Base-by-base conservation (phyloP, 23 red algal genomes). In the Rhodosorus marinus region DNA sequence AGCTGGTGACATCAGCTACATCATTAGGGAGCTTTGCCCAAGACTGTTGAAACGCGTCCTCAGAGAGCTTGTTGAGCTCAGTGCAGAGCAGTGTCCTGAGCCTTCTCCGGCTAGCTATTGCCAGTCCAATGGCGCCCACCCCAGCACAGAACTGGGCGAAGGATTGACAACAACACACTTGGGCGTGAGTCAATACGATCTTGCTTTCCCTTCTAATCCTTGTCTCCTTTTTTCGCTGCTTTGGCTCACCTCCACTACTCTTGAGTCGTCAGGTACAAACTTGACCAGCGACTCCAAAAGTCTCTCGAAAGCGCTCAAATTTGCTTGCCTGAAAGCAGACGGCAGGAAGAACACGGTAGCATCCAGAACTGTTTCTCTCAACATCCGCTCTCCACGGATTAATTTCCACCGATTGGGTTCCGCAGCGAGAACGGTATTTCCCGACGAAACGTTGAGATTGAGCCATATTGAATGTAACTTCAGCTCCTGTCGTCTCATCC, bases 71-170 rank as follows among this genome's bases (percentile, higher is more conserved):
- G 27, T 79, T 69, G 0, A 92, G 63, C 30, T 92, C 82, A 8
- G 71, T 74, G 31, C 58, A 46, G 50, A 43, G 26, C 20, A 92
- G 65, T 31, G 31, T 25, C 6, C 26, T 0, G 21, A 84, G 30
- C 30, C 26, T 20, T 6, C 66, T 55, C 11, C 60, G 35, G 32
- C 55, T 29, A 20, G 80, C 31, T 43, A 69, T 67, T 4, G 51
- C 49, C 7, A 72, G 65, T 20, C 82, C 82, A 64, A 92, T 79
- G 0, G 61, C 46, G 22, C 82, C 82, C 24, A 92, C 82, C 2
- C 82, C 82, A 15, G 82, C 82, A 58, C 82, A 92, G 59, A 80
- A 92, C 47, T n/a, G n/a, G n/a, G n/a, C n/a, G n/a, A n/a, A n/a
- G n/a, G n/a, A n/a, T n/a, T n/a, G n/a, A n/a, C n/a, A n/a, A n/a